Evolutionary conservation across 2,329 filamentous ascomycete species (phyloP), one percentile per base, ranked within the genome.

Genomic region (Curvularia sp.): DNA sequence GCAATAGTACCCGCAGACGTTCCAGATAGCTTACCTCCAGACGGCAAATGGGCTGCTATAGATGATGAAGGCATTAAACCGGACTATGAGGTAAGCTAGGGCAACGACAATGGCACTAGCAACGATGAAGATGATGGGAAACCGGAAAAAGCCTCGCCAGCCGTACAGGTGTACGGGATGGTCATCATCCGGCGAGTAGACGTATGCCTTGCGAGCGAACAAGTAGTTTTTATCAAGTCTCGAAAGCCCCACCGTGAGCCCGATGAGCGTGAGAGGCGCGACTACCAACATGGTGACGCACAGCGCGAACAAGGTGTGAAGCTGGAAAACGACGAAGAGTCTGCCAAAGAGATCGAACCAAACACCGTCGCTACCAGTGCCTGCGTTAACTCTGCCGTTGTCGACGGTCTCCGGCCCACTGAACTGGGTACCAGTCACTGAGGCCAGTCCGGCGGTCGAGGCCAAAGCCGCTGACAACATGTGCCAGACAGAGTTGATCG

Each of bases 311-410:
- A 98, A 83, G 7, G 91, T 93, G 62, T 90, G 86, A 38, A 97
- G 82, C 46, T 85, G 84, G 72, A 97, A 91, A 2, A 96, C 83
- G 15, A 89, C 91, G 75, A 97, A 93, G 1, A 83, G 83, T 54
- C 83, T 85, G 42, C 94, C 95, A 64, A 96, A 94, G 7, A 98
- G 78, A 72, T 98, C 95, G 72, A 98, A 98, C 92, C 93, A 99
- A 13, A 98, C 92, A 28, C 88, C 91, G 59, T 86, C 82, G 15
- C 84, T 87, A 5, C 87, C 87, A 34, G 80, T 82, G 9, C 91
- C 90, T 60, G 88, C 90, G 61, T 86, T 82, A 1, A 89, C 85
- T 67, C 88, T 87, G 53, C 84, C 85, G 49, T 82, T 80, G 21
- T 59, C 43, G 18, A 54, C 82, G 38, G 80, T 79, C 55, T 84